These are phyloP conservation scores for Globisporangium canariense DNA, from an alignment of 352 stramenopile genomes.

Conservation along the genomic window DNA sequence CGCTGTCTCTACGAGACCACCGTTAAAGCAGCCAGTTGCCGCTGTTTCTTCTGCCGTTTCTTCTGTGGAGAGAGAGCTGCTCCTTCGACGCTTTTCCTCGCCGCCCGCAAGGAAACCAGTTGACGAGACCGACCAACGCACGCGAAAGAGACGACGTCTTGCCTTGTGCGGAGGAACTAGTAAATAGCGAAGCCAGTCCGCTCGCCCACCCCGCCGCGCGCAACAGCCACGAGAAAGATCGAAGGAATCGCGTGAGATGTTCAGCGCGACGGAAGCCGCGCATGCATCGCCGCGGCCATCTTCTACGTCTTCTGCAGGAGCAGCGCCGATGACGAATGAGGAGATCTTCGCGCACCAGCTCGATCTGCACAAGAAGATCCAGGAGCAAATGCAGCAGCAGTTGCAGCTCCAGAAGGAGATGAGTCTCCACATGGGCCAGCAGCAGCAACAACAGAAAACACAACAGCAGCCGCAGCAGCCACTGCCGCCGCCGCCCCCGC, in stretches of 20 bases:
- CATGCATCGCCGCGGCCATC: slow-evolving; percentile 5
- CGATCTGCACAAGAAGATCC: slow-evolving; percentile 79
- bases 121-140: neutral
- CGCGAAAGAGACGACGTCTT: neutral
- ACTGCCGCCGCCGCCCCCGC: slow-evolving; percentile 2
- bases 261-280: slow-evolving; percentile 7
- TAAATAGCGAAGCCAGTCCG: neutral
- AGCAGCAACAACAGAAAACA: slow-evolving; percentile 11
- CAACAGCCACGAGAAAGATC: slow-evolving; percentile 2
- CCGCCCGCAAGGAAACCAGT: neutral
- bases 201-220: no score
- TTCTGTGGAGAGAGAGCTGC: neutral
- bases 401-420: slow-evolving; percentile 87
- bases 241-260: slow-evolving; percentile 14
- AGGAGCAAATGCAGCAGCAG: slow-evolving; percentile 85
- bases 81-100: neutral
- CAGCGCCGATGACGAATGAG: slow-evolving; percentile 60
- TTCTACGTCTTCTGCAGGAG: slow-evolving; percentile 5
- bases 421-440: slow-evolving; percentile 58
- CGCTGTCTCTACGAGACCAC: neutral
- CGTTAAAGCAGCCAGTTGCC: slow-evolving; percentile 1
- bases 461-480: slow-evolving; percentile 3
- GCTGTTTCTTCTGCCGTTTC: neutral
- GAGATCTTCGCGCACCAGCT: slow-evolving; percentile 79
- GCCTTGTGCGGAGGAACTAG: neutral